Evolutionary conservation across 805 yeast genomes (phyloP).

Genomic region (Candida sanyiensis): DNA sequence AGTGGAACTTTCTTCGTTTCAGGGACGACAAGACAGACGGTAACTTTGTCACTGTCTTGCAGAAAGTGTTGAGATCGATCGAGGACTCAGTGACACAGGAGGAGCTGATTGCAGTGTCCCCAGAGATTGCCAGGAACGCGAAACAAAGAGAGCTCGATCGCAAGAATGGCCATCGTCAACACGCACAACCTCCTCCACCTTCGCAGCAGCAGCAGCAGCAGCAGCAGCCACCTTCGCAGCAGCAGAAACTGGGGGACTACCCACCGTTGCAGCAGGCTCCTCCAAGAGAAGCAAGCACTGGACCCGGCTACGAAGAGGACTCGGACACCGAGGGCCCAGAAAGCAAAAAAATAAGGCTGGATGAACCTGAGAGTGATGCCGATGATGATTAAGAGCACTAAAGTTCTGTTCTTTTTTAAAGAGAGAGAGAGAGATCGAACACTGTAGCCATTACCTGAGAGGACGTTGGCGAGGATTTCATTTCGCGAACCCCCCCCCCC

Average conservation of each 20-base stretch:
- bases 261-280: conserved; percentile 8
- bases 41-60: conserved; percentile 75
- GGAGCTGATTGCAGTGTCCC: conserved; percentile 58
- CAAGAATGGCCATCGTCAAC: conserved; percentile 4
- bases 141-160: conserved; percentile 42
- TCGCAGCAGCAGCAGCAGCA: conserved; percentile 3
- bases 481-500: no score
- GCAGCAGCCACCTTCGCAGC: background rate
- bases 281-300: background rate
- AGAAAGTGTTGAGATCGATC: conserved; percentile 77
- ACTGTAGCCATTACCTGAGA: no score
- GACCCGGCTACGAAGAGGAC: conserved; percentile 7
- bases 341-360: background rate
- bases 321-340: conserved; percentile 2
- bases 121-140: conserved; percentile 57
- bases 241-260: conserved; percentile 3
- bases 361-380: conserved; percentile 5
- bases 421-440: no score
- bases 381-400: no score
- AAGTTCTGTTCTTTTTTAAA: no score
- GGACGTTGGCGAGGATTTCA: no score
- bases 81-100: conserved; percentile 80
- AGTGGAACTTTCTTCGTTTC: conserved; percentile 83
- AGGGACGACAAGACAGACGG: conserved; percentile 91
- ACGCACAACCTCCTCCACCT: conserved; percentile 1